Conservation (phyloP, 345 rosid genomes). For the Hevea brasiliensis region DNA sequence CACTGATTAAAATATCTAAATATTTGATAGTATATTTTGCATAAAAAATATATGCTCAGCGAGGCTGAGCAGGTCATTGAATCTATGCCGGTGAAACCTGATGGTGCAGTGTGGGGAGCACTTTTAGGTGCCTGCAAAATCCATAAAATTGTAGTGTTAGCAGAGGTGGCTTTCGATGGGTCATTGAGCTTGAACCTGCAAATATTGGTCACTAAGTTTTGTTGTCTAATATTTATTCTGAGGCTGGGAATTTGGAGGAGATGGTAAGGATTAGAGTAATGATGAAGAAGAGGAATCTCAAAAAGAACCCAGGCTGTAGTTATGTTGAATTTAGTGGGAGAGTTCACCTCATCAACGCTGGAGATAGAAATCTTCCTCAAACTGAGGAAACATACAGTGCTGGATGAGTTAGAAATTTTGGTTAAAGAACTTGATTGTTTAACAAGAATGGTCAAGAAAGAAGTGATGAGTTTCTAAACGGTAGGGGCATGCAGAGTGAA, state of each 20-base stretch:
- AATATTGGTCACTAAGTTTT: conserved; percentile 84
- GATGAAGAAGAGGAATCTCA: conserved; percentile 74
- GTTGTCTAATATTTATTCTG: conserved; percentile 73
- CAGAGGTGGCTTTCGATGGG: conserved; percentile 71
- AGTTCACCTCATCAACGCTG: conserved; percentile 70
- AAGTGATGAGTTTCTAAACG: conserved; percentile 27
- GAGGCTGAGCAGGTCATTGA: conserved; percentile 59
- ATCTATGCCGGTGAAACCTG: conserved; percentile 56
- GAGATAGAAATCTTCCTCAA: conserved; percentile 73
- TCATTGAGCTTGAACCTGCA: conserved; percentile 62
- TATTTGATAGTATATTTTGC: conserved; percentile 64
- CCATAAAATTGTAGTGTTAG: conserved; percentile 63
- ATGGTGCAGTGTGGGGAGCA: conserved; percentile 92
- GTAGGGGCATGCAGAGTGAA: conserved; percentile 61
- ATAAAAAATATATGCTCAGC: conserved; percentile 68
- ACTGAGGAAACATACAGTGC: conserved; percentile 50
- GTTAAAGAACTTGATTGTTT: conserved; percentile 37
- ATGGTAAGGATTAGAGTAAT: conserved; percentile 53
- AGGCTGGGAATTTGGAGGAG: conserved; percentile 52
- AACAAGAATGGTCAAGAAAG: conserved; percentile 34
- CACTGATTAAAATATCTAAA: background rate
- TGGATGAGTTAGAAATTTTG: conserved; percentile 55
- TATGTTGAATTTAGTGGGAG: conserved; percentile 65
- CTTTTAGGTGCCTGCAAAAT: conserved; percentile 89
- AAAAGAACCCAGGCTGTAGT: conserved; percentile 88